A percentile compares a stretch with the other conserved stretches of the same genome.
Evolutionary conservation across 2,329 filamentous ascomycete genomes (phyloP).

Genomic region (Botrytis hyacinthi): DNA sequence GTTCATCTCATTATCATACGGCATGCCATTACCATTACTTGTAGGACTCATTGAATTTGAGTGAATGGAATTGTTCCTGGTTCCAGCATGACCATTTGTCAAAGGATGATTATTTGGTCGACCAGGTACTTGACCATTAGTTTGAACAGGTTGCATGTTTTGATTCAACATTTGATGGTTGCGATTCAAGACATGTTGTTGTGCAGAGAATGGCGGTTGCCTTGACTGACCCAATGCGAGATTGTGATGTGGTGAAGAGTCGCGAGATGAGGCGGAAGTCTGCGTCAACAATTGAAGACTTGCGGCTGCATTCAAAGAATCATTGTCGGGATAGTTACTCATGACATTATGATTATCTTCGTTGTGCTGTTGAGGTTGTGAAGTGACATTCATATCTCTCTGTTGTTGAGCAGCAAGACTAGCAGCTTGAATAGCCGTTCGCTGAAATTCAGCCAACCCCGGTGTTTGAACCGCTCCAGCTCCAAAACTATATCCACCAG

Average conservation of each 20-base stretch:
- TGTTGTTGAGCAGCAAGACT: constrained; percentile 70
- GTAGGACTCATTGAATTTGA: constrained; percentile 3
- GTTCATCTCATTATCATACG: constrained; percentile 3
- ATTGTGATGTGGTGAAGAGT: constrained; percentile 50
- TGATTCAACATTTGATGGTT: constrained; percentile 42
- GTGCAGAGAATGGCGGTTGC: not conserved
- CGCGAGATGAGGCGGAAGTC: constrained; percentile 51
- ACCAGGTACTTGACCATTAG: not conserved
- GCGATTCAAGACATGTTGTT: constrained; percentile 43
- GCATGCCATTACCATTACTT: constrained; percentile 1
- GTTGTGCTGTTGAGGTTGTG: constrained; percentile 52
- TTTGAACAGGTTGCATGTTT: not conserved
- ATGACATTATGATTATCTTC: constrained; percentile 25
- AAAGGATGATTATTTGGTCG: not conserved
- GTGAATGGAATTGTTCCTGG: not conserved
- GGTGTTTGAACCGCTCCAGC: constrained; percentile 73
- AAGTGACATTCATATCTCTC: constrained; percentile 44
- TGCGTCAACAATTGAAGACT: constrained; percentile 82
- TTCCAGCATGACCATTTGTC: not conserved
- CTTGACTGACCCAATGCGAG: constrained; percentile 22
- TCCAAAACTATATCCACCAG: constrained; percentile 94
- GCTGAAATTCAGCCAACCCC: constrained; percentile 88
- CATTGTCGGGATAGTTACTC: constrained; percentile 79
- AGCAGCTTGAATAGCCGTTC: constrained; percentile 71
- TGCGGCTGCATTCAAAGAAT: constrained; percentile 76